Evolutionary conservation across 768 basidiomycete species (phyloP).

Genomic region (Termitomyces sp.): DNA sequence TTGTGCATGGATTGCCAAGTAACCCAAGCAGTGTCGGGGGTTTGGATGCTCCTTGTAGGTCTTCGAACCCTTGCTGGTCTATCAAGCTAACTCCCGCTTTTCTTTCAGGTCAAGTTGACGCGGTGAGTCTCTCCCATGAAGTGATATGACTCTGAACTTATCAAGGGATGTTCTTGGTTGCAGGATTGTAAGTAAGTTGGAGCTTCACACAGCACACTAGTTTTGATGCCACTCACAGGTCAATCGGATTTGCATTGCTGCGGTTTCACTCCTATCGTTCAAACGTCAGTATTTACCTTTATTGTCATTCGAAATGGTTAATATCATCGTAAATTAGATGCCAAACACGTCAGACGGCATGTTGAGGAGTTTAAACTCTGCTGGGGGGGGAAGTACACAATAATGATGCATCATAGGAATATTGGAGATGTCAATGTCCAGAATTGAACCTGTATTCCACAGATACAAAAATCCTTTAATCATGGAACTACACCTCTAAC

Average conservation of each 20-base stretch:
- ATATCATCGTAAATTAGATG: not conserved
- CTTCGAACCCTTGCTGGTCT: not conserved
- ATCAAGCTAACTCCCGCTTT: not conserved
- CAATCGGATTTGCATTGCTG: constrained; percentile 3
- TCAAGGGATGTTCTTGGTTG: not conserved
- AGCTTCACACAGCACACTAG: not conserved
- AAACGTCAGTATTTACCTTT: not conserved
- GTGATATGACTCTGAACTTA: not conserved
- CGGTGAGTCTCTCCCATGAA: not conserved
- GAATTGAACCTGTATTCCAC: too few relatives aligned
- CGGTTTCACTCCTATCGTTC: not conserved
- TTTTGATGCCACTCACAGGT: not conserved
- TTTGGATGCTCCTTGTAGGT: constrained; percentile 4
- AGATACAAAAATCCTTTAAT: too few relatives aligned
- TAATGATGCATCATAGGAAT: too few relatives aligned
- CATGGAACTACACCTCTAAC: too few relatives aligned
- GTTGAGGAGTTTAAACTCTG: not conserved
- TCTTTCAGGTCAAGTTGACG: not conserved
- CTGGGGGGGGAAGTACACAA: too few relatives aligned
- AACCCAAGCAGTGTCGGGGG: not conserved
- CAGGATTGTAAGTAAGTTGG: constrained; percentile 5
- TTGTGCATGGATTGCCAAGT: not conserved
- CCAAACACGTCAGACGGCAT: constrained; percentile 8
- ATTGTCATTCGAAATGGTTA: not conserved
- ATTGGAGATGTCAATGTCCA: too few relatives aligned